Percentiles rank a stretch among this genome's conserved stretches.
These are phyloP conservation scores for Hansenula sp. DNA, from an alignment of 1,139 yeast species.

Conservation along the genomic window DNA sequence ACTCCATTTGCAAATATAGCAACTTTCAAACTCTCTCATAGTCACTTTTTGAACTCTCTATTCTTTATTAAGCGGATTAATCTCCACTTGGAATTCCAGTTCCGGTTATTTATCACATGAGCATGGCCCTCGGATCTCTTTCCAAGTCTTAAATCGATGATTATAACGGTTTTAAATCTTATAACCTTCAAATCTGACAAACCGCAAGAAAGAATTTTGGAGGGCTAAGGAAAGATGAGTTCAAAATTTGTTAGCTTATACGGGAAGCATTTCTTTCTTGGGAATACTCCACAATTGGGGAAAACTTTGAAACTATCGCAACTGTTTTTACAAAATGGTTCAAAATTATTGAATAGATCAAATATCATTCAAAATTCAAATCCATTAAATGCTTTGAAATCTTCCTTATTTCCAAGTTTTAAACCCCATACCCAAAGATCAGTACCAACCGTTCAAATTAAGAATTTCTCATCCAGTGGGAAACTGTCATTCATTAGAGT, in stretches of 20 bases:
- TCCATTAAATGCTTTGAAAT: conserved; percentile 1
- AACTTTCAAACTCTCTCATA: too few relatives aligned
- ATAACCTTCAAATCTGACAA: too few relatives aligned
- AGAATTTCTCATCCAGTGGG: conserved; percentile 14
- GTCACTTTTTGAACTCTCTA: too few relatives aligned
- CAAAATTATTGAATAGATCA: neutral
- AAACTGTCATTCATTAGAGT: conserved; percentile 13
- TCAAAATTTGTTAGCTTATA: conserved; percentile 2
- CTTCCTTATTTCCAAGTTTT: conserved; percentile 4
- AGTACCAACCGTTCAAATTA: conserved; percentile 7
- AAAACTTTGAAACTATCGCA: neutral
- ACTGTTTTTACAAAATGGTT: neutral
- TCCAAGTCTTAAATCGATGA: too few relatives aligned
- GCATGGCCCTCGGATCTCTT: too few relatives aligned
- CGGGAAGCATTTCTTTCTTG: conserved; percentile 17
- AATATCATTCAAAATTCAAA: neutral
- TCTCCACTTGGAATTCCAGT: too few relatives aligned
- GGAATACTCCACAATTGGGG: conserved; percentile 6
- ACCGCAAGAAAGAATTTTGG: too few relatives aligned
- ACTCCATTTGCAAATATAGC: too few relatives aligned
- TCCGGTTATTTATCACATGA: too few relatives aligned
- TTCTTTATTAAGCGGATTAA: too few relatives aligned
- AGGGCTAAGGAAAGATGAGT: neutral
- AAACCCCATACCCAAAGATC: too few relatives aligned
- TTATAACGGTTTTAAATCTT: too few relatives aligned